These are phyloP conservation scores for Omphalotus guepiniiformis DNA, from an alignment of 768 basidiomycete species.

Conservation along the genomic window DNA sequence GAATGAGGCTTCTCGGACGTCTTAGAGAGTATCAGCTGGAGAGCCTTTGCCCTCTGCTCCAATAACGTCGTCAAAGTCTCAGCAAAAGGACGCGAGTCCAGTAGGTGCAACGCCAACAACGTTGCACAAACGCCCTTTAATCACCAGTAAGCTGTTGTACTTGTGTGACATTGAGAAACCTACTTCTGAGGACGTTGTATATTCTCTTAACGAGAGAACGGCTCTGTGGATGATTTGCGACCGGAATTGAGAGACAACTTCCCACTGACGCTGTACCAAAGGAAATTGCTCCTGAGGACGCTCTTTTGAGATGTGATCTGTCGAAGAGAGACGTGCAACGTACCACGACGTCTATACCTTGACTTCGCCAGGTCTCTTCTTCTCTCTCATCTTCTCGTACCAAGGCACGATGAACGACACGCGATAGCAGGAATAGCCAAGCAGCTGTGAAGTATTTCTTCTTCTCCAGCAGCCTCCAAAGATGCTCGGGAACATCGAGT, in stretches of 20 bases:
- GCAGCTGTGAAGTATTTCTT: slow-evolving; percentile 79
- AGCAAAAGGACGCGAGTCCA: slow-evolving; percentile 77
- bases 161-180: slow-evolving; percentile 12
- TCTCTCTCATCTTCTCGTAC: slow-evolving; percentile 60
- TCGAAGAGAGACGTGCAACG: slow-evolving; percentile 15
- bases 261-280: slow-evolving; percentile 91
- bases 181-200: slow-evolving; percentile 49
- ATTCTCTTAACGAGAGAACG: slow-evolving; percentile 72
- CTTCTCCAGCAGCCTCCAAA: slow-evolving; percentile 83
- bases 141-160: too few relatives aligned
- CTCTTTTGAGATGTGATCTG: background rate
- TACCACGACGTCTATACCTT: slow-evolving; percentile 63
- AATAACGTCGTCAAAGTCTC: slow-evolving; percentile 73
- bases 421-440: slow-evolving; percentile 81
- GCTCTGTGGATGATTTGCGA: slow-evolving; percentile 86
- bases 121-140: slow-evolving; percentile 69
- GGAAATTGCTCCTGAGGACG: slow-evolving; percentile 78
- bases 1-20: slow-evolving; percentile 16
- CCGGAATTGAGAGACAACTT: slow-evolving; percentile 80
- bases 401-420: slow-evolving; percentile 79
- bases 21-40: slow-evolving; percentile 43
- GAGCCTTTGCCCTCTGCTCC: slow-evolving; percentile 60
- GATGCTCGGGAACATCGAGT: slow-evolving; percentile 85
- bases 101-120: slow-evolving; percentile 78
- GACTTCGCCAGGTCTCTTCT: slow-evolving; percentile 52